Percentiles rank a stretch among this genome's conserved stretches.
Evolutionary conservation across 2,329 filamentous ascomycete genomes (phyloP).

Genomic region (Fusarium sacchari): DNA sequence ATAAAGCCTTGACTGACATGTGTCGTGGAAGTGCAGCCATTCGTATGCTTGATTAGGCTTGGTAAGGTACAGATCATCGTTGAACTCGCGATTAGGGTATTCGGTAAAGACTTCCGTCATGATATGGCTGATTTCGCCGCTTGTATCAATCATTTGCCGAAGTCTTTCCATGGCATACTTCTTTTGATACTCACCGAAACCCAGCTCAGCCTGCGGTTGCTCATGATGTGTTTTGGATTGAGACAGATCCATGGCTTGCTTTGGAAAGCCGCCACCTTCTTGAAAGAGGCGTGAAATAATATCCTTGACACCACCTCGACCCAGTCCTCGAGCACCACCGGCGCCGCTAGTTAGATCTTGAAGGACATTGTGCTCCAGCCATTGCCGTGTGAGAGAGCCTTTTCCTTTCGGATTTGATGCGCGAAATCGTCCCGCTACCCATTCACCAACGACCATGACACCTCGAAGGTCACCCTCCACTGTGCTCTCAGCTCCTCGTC

Average conservation of each 20-base stretch:
- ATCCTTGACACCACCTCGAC: constrained; percentile 76
- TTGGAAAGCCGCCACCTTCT: constrained; percentile 81
- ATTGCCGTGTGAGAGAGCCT: constrained; percentile 72
- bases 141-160: constrained; percentile 80
- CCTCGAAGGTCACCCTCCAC: constrained; percentile 80
- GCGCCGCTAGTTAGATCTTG: constrained; percentile 75
- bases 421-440: constrained; percentile 79
- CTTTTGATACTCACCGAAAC: constrained; percentile 78
- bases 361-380: constrained; percentile 79
- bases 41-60: constrained; percentile 91
- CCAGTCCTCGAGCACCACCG: constrained; percentile 75
- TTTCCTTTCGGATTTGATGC: constrained; percentile 54
- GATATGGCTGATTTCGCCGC: constrained; percentile 81
- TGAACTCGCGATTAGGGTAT: constrained; percentile 88
- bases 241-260: constrained; percentile 56
- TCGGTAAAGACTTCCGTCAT: constrained; percentile 85
- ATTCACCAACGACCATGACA: constrained; percentile 87
- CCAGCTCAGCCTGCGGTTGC: constrained; percentile 68
- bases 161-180: constrained; percentile 77
- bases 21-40: constrained; percentile 95
- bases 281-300: constrained; percentile 82
- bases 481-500: constrained; percentile 73
- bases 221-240: constrained; percentile 59
- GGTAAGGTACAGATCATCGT: constrained; percentile 89
- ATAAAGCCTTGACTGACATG: constrained; percentile 80